Evolutionary conservation across 2,329 filamentous ascomycete genomes (phyloP), one percentile per base, ranked within the genome.

Genomic region (Aspergillus transmontanensis): DNA sequence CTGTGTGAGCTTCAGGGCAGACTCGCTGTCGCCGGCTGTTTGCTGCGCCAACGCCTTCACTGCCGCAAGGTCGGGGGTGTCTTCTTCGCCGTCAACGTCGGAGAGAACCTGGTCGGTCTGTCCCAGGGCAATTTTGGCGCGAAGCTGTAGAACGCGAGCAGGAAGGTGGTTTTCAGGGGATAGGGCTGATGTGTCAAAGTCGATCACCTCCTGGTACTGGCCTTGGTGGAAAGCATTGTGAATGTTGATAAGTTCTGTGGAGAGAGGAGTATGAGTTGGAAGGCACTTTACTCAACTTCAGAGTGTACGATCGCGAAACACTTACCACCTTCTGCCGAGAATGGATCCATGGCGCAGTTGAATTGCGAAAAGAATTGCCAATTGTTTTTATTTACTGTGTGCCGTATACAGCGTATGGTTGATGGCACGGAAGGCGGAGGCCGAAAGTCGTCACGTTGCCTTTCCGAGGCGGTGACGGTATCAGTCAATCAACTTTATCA

Each of bases 161-260:
- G 92, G 87, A 16, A 93, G 84, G 54, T 85, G 84, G 81, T 97
- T 97, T 72, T 90, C 88, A 67, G 89, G 71, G 51, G 92, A 95
- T 74, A 98, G 90, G 64, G 89, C 84, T 6, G 90, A 88, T 50
- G 89, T 90, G 79, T 96, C 90, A 81, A 93, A 96, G 81, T 95
- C 90, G 79, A 96, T 80, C 67, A 96, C 94, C 75, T 90, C 85
- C 75, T 92, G 86, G 85, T 92, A 97, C 83, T 96, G 94, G 75
- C 92, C 93, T 78, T 87, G 86, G 79, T 88, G 84, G 81, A 88
- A 89, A 75, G 86, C 85, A 73, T 85, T 88, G 81, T 88, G 86
- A 75, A 89, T 86, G 81, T 87, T 89, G 74, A 89, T 84, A 72
- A 89, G 86, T 79, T 89, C 87, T 87, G 73, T 26, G 43, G 41